Base-by-base conservation (phyloP, 2,329 filamentous ascomycete genomes). In the Monosporascus sp. region DNA sequence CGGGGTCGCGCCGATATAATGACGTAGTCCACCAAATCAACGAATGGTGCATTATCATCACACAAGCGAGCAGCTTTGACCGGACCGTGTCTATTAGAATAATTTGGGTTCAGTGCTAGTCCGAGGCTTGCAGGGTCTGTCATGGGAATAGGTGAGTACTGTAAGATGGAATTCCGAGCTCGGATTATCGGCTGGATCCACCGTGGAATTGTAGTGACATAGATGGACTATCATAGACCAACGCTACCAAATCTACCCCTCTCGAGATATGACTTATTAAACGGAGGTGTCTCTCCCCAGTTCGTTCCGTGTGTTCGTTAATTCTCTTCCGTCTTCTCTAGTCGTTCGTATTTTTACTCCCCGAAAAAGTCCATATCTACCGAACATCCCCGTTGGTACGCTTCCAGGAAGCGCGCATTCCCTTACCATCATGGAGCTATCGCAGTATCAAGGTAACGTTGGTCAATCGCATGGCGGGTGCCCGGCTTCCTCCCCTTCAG, bases 371-470 rank as follows among this genome's bases (percentile, higher is more conserved):
- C 9, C 42, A 31, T 34, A 27, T 39, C 17, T 41, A 15, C 25
- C 20, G 20, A 20, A 38, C 17, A 39, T 17, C 9, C 9, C 51
- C 45, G 56, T 37, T 27, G 58, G 58, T 60, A 60, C 51, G 53
- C 48, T 52, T 48, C 36, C 48, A 25, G 46, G 54, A 52, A 60
- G 58, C 51, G 47, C 20, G 36, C 50, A 45, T 52, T 51, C 50
- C 63, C 50, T 46, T 54, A 49, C 48, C 63, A 63, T 60, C 52
- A 67, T 70, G 66, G 65, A 68, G 56, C 57, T 65, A 68, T 69
- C 61, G 59, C 59, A 61, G 62, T 65, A 69, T 72, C 70, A 70
- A 73, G 71, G 71, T 72, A 72, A 70, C 65, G 66, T 67, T 66
- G 56, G 54, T 64, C 59, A 65, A 68, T 67, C 58, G 58, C 58